Conservation (phyloP, 1,139 yeast species). For the Wickerhamomyces sp. region DNA sequence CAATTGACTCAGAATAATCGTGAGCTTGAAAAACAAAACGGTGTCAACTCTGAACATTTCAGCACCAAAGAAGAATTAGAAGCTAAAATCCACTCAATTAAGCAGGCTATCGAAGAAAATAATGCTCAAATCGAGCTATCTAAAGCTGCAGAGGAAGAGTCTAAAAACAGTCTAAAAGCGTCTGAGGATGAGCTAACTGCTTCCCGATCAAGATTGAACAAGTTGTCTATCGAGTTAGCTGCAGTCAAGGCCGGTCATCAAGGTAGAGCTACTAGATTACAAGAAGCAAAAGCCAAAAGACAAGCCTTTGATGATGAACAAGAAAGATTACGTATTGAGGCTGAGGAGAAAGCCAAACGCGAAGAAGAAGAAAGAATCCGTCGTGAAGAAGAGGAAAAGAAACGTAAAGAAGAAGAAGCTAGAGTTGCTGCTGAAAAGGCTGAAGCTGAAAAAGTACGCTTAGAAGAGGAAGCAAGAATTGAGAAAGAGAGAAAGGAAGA, state of each 20-base stretch:
- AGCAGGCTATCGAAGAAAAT: conserved; percentile 17
- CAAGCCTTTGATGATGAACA: conserved; percentile 29
- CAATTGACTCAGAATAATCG: conserved; percentile 22
- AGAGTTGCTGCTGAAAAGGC: conserved; percentile 11
- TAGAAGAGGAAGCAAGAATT: conserved; percentile 9
- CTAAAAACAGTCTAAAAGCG: conserved; percentile 21
- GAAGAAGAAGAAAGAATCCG: conserved; percentile 7
- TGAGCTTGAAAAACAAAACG: conserved; percentile 19
- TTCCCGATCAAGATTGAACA: conserved; percentile 33
- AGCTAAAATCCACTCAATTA: conserved; percentile 14
- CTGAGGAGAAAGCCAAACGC: conserved; percentile 8
- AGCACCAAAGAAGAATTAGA: conserved; percentile 17
- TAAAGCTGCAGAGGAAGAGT: conserved; percentile 34
- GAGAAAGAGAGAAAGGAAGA: conserved; percentile 11
- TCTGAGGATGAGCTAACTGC: conserved; percentile 30
- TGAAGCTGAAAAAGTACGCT: conserved; percentile 7
- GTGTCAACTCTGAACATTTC: conserved; percentile 13
- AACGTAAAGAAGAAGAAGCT: conserved; percentile 9
- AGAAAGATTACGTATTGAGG: conserved; percentile 14
- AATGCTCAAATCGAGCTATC: conserved; percentile 34
- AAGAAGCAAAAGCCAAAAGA: conserved; percentile 39
- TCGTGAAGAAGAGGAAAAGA: conserved; percentile 10
- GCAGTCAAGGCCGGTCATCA: conserved; percentile 40
- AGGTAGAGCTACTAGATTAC: conserved; percentile 36
- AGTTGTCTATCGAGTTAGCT: conserved; percentile 41